Conservation (phyloP, 148 eudicot species). For the Drosera capensis region DNA sequence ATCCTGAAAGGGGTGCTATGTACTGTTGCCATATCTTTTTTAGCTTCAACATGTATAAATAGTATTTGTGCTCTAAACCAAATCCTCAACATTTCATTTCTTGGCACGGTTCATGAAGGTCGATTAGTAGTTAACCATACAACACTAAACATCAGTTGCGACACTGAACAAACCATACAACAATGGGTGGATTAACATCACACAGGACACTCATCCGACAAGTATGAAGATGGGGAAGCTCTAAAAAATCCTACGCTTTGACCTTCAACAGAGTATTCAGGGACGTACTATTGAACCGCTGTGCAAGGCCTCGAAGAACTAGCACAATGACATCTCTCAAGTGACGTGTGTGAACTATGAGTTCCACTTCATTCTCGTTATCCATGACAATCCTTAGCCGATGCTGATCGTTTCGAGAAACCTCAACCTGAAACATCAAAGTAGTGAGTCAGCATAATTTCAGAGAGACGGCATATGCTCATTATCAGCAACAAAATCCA, state of each 20-base stretch:
- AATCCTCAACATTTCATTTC: background rate
- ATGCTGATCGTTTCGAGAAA: slow-evolving; percentile 85
- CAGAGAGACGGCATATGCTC: background rate
- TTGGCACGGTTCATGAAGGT: background rate
- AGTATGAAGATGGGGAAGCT: background rate
- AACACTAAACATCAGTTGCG: no score
- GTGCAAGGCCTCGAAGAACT: slow-evolving; percentile 83
- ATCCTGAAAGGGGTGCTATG: no score
- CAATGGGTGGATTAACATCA: background rate
- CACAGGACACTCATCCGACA: background rate
- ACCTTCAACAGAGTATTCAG: slow-evolving; percentile 79
- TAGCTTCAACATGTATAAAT: no score
- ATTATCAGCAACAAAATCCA: background rate
- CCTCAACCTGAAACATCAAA: slow-evolving; percentile 52
- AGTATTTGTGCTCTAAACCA: no score
- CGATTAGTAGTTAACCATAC: no score
- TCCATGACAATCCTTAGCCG: slow-evolving; percentile 77
- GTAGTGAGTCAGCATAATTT: background rate
- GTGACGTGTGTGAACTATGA: slow-evolving; percentile 94
- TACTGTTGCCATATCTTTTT: no score
- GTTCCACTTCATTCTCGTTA: slow-evolving; percentile 62
- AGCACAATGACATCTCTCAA: slow-evolving; percentile 81
- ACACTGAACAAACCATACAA: no score
- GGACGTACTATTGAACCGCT: slow-evolving; percentile 84
- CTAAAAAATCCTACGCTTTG: slow-evolving; percentile 22